These are phyloP conservation scores for Aquanectria penicillioides DNA, from an alignment of 2,329 filamentous ascomycete genomes.

Conservation along the genomic window DNA sequence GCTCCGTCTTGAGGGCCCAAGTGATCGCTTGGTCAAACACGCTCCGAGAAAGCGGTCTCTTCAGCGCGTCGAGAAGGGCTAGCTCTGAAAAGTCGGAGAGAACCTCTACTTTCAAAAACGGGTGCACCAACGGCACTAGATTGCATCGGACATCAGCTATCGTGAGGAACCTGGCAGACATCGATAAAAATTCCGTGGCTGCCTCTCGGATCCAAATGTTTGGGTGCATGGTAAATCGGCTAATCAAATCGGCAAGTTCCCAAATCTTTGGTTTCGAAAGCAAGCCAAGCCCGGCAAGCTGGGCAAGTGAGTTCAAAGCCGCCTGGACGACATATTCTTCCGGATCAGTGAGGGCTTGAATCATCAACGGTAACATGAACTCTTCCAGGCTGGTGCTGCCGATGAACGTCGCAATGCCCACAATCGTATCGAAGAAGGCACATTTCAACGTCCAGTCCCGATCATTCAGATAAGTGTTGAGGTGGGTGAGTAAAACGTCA, in stretches of 20 bases:
- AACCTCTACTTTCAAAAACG: conserved; percentile 81
- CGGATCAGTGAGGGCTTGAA: conserved; percentile 90
- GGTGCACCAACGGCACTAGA: conserved; percentile 79
- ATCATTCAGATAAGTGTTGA: conserved; percentile 98
- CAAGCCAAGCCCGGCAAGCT: conserved; percentile 87
- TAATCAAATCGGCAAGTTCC: conserved; percentile 86
- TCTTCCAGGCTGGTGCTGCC: conserved; percentile 91
- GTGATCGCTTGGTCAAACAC: conserved; percentile 86
- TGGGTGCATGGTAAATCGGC: conserved; percentile 89
- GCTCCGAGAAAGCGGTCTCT: conserved; percentile 79
- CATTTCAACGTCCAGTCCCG: conserved; percentile 96
- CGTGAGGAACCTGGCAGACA: conserved; percentile 79
- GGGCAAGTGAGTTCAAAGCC: conserved; percentile 86
- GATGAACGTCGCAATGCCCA: conserved; percentile 90
- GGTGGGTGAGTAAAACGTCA: conserved; percentile 93
- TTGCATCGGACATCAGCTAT: conserved; percentile 86
- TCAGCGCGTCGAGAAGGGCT: conserved; percentile 81
- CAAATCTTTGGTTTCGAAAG: conserved; percentile 86
- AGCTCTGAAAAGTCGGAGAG: conserved; percentile 75
- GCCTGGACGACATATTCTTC: conserved; percentile 96
- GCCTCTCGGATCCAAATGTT: conserved; percentile 96
- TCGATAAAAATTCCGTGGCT: conserved; percentile 83
- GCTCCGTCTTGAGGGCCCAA: conserved; percentile 86
- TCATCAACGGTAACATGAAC: conserved; percentile 94
- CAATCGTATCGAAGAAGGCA: conserved; percentile 94